A percentile compares a stretch with the other conserved stretches of the same genome.
Evolutionary conservation across 2,329 filamentous ascomycete genomes (phyloP).

Genomic region (Phyllosticta paracitricarpa): DNA sequence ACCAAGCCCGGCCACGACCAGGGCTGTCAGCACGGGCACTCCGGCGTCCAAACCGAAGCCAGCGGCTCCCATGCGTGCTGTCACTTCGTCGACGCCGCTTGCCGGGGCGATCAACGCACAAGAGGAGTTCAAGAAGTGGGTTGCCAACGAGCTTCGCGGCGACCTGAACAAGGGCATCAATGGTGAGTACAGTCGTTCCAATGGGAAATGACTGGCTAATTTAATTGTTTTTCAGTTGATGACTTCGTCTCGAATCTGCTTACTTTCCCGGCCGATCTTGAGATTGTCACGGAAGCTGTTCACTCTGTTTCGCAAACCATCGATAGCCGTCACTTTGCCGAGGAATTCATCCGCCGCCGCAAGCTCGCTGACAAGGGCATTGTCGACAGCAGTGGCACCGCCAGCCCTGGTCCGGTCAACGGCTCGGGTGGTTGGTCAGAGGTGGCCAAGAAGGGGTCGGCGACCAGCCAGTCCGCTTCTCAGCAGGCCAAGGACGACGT

Average conservation of each 20-base stretch:
- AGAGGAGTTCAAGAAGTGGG: constrained; percentile 93
- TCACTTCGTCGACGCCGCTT: constrained; percentile 37
- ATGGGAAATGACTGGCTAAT: constrained; percentile 16
- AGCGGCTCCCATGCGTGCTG: constrained; percentile 34
- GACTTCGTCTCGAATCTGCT: constrained; percentile 69
- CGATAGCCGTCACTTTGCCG: constrained; percentile 84
- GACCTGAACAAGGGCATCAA: constrained; percentile 60
- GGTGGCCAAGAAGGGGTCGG: constrained; percentile 82
- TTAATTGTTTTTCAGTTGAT: constrained; percentile 47
- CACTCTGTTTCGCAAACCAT: constrained; percentile 82
- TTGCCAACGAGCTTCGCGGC: constrained; percentile 65
- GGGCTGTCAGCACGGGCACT: constrained; percentile 38
- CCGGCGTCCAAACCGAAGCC: constrained; percentile 43
- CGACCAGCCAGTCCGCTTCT: constrained; percentile 18
- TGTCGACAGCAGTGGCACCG: constrained; percentile 56
- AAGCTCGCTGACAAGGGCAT: constrained; percentile 89
- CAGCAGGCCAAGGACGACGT: constrained; percentile 37
- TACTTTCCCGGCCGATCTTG: constrained; percentile 63
- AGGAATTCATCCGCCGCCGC: constrained; percentile 88
- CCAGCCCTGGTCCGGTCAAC: constrained; percentile 39
- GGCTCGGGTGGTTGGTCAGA: constrained; percentile 76
- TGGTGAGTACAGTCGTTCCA: constrained; percentile 38
- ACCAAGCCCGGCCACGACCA: constrained; percentile 35
- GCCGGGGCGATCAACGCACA: constrained; percentile 53
- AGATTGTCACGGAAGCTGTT: constrained; percentile 81